Evolutionary conservation across 2,329 filamentous ascomycete species (phyloP).

Genomic region (Diplodia corticola): DNA sequence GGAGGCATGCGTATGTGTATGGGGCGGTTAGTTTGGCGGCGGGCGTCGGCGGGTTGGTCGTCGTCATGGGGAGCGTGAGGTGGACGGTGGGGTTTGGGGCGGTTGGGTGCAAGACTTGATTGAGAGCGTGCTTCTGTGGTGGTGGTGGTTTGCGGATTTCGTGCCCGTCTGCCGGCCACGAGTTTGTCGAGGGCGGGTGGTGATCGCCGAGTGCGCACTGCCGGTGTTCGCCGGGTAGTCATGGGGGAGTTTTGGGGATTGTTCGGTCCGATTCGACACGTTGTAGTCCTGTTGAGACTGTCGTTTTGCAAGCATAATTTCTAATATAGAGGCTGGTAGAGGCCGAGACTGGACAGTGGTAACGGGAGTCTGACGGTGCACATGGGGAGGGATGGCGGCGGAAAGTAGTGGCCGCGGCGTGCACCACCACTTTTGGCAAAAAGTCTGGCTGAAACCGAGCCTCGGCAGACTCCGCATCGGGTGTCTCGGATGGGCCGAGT

Average conservation of each 20-base stretch:
- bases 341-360: background rate
- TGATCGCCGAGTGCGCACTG: too few relatives aligned
- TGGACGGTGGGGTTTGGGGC: constrained; percentile 50
- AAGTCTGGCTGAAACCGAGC: background rate
- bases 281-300: background rate
- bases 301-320: background rate
- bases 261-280: background rate
- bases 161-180: background rate
- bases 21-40: constrained; percentile 61
- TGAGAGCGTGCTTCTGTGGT: background rate
- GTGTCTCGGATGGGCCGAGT: background rate
- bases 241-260: background rate
- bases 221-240: background rate
- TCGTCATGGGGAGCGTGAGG: constrained; percentile 71
- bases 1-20: constrained; percentile 67
- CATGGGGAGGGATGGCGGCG: background rate
- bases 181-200: background rate
- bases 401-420: background rate
- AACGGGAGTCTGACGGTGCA: background rate
- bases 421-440: background rate
- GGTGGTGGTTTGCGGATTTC: background rate
- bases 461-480: background rate
- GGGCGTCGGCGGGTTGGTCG: constrained; percentile 61
- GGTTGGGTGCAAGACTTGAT: constrained; percentile 11
- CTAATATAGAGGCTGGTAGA: background rate